Base-by-base conservation (phyloP, 805 yeast species). In the Saccharomycopsis javanensis region DNA sequence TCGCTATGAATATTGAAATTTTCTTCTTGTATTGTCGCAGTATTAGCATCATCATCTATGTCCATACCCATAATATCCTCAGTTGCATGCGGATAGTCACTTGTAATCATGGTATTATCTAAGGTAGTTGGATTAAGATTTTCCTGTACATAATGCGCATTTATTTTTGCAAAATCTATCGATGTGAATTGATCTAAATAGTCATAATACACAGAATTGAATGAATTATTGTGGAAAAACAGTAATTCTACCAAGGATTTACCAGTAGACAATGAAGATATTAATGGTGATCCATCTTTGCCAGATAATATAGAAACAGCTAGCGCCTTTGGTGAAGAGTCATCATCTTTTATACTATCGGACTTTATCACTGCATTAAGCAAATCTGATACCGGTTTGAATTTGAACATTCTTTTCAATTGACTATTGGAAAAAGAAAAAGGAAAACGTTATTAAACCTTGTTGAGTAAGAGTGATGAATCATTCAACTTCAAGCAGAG, bases 121-220 rank as follows among this genome's bases (percentile, higher is more conserved):
- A 38, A n/a, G 13, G 30, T n/a, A 28, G 16, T n/a, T 6, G 37
- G n/a, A 15, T 46, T 8, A 15, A 31, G n/a, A 51, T 33, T 25
- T 18, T 16, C 30, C 18, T 30, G 25, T 13, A 25, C 20, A 11
- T 42, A 42, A 8, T 42, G 25, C 23, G 28, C 23, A 20, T 34
- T 23, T 16, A 59, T 42, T 35, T 55, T 59, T n/a, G 51, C 13
- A 35, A 51, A 55, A 30, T 57, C 59, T 20, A 56, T 53, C 8
- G 51, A 16, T 5, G 62, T 60, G 35, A 60, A 60, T 37, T 60
- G 62, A 23, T 60, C 59, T 3, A 60, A 37, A 51, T 34, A 60
- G 13, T 50, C 51, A 23, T 33, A 18, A 30, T 60, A 60, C 13
- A 60, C 27, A 4, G 59, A 34, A 25, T 51, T 31, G 16, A 34